Conservation (phyloP, 2,329 filamentous ascomycete genomes). For the Colletotrichum melonis region DNA sequence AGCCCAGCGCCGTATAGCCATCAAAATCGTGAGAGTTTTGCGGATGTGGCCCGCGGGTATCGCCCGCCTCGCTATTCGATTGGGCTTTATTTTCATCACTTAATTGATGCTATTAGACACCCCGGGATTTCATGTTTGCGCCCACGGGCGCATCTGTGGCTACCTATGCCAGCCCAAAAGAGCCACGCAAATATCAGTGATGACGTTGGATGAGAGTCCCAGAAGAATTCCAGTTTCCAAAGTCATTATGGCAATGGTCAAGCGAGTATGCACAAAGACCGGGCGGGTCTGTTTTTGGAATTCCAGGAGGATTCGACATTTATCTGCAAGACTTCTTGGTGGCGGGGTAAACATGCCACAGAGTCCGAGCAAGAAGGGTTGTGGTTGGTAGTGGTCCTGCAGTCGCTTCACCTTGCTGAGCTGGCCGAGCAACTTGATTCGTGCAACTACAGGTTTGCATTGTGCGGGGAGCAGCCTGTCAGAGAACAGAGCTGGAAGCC, state of each 20-base stretch:
- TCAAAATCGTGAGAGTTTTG: not conserved
- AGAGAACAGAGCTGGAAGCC: not conserved
- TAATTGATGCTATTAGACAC: not conserved
- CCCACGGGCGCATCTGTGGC: not conserved
- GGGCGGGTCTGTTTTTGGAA: conserved; percentile 17
- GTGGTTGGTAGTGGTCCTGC: conserved; percentile 23
- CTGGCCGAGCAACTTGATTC: conserved; percentile 23
- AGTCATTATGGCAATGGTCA: not conserved
- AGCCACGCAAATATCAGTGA: not conserved
- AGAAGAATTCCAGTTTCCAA: not conserved
- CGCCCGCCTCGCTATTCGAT: conserved; percentile 9
- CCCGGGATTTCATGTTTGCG: not conserved
- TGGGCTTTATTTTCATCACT: not conserved
- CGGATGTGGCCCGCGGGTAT: not conserved
- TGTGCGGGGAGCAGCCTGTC: conserved; percentile 31
- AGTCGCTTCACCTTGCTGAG: conserved; percentile 3
- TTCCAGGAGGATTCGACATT: conserved; percentile 14
- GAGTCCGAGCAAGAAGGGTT: conserved; percentile 3
- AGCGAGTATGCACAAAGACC: not conserved
- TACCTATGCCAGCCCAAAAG: not conserved
- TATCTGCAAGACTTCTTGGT: conserved; percentile 25
- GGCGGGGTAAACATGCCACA: conserved; percentile 26
- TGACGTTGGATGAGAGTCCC: not conserved
- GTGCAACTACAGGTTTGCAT: conserved; percentile 9
- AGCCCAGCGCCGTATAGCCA: not conserved